These are phyloP conservation scores for Theobroma grandiflorum DNA, from an alignment of 441 rosid species.

Conservation along the genomic window DNA sequence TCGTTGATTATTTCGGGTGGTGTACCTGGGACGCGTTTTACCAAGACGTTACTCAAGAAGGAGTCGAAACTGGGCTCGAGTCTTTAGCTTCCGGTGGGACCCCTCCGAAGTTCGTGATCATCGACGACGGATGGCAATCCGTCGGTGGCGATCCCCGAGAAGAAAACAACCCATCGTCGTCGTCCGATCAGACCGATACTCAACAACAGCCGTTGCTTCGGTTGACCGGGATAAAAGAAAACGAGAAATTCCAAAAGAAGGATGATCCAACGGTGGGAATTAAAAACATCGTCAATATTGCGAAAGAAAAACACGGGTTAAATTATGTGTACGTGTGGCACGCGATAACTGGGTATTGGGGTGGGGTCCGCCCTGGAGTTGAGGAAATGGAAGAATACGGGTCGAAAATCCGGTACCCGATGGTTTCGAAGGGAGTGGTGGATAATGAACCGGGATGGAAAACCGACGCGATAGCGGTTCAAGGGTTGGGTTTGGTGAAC, in stretches of 20 bases:
- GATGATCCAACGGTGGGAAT: slow-evolving; percentile 75
- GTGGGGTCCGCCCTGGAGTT: slow-evolving; percentile 85
- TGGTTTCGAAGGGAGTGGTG: slow-evolving; percentile 68
- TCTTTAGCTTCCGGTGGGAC: slow-evolving; percentile 75
- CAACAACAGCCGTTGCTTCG: slow-evolving; percentile 55
- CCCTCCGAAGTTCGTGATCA: slow-evolving; percentile 85
- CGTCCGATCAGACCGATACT: slow-evolving; percentile 15
- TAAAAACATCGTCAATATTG: slow-evolving; percentile 64
- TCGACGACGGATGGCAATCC: slow-evolving; percentile 97
- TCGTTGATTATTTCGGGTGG: slow-evolving; percentile 93
- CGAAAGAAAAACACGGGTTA: slow-evolving; percentile 71
- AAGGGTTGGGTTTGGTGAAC: slow-evolving; percentile 85
- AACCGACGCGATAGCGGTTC: slow-evolving; percentile 63
- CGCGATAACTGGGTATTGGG: slow-evolving; percentile 97
- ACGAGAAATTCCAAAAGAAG: slow-evolving; percentile 72
- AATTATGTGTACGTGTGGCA: slow-evolving; percentile 95
- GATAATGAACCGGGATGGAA: slow-evolving; percentile 85
- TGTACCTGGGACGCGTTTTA: slow-evolving; percentile 99
- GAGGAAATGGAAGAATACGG: slow-evolving; percentile 71
- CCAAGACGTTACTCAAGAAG: slow-evolving; percentile 91
- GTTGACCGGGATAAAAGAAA: slow-evolving; percentile 80
- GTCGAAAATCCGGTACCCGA: slow-evolving; percentile 76
- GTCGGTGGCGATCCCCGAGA: slow-evolving; percentile 54
- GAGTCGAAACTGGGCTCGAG: slow-evolving; percentile 78
- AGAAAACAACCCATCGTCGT: slow-evolving; percentile 11